Base-by-base conservation (phyloP, 805 yeast species). In the Lipomyces yamadae region DNA sequence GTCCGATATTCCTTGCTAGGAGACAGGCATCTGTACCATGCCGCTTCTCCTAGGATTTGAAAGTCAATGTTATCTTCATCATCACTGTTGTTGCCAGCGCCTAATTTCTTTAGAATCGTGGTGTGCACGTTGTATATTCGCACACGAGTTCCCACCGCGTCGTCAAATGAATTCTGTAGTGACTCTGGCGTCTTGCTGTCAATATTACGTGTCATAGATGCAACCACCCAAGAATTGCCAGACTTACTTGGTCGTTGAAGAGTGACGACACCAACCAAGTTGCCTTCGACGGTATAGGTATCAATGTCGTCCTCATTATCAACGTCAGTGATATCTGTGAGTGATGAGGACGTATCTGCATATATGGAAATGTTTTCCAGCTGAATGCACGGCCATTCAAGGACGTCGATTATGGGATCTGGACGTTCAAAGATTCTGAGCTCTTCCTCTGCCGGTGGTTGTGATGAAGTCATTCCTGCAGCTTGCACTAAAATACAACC, bases 321-420 rank as follows among this genome's bases (percentile, higher is more conserved):
- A n/a, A 48, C 34, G 5, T 61, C 63, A 3, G 70, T 67, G 6
- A 63, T 24, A 53, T 67, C 70, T 4, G 42, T 58, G 24, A 65
- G 39, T 2, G n/a, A 18, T 4, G 55, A 6, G 35, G 56, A 39
- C n/a, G 53, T 15, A 13, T 54, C 59, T 15, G 60, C 56, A 52
- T 30, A 67, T 34, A 67, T 61, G 30, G 59, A 50, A 29, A 67
- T 58, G 58, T 65, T 67, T 7, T 33, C 34, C 18, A 67, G 64
- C 45, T 56, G 63, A 30, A 64, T 35, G 30, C 56, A 60, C 8
- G 70, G 70, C 70, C 70, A 67, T 24, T 56, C 58, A 4, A 60
- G 30, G 7, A 64, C 55, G 35, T 64, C 70, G 13, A 45, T 35
- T 7, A 45, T n/a, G 3, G 68, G 60, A 35, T 64, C 68, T 5